Evolutionary conservation across 805 yeast genomes (phyloP).

Genomic region (Pichia kluyveri): DNA sequence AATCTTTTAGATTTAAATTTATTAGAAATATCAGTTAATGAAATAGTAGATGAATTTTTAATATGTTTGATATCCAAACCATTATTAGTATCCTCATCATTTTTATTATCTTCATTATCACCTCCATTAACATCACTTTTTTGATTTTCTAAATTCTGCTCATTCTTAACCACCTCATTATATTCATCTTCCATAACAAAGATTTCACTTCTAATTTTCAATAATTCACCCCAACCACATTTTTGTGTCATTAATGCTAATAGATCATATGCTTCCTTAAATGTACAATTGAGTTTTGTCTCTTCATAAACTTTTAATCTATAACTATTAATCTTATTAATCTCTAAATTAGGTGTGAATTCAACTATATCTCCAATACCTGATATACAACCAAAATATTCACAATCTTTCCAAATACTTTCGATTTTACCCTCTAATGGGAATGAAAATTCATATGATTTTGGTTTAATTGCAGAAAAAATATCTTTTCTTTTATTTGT

Average conservation of each 20-base stretch:
- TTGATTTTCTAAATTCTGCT: conserved; percentile 9
- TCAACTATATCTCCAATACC: conserved; percentile 27
- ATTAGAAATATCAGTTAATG: conserved; percentile 10
- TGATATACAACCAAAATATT: conserved; percentile 23
- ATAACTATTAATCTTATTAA: conserved; percentile 37
- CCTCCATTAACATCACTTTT: not conserved
- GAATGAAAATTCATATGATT: conserved; percentile 36
- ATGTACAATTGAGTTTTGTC: conserved; percentile 42
- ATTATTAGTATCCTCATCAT: not conserved
- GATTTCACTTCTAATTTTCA: conserved; percentile 55
- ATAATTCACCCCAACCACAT: conserved; percentile 77
- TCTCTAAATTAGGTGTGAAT: conserved; percentile 24
- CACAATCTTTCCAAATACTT: conserved; percentile 37
- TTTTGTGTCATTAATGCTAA: conserved; percentile 57
- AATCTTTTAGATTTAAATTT: conserved; percentile 38
- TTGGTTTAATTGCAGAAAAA: conserved; percentile 34
- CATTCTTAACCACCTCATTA: conserved; percentile 16
- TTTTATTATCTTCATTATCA: not conserved
- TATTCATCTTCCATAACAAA: conserved; percentile 80
- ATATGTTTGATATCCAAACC: conserved; percentile 2
- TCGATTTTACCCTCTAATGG: conserved; percentile 47
- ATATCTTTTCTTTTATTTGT: conserved; percentile 37
- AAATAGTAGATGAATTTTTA: not conserved
- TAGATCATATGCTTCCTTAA: conserved; percentile 55
- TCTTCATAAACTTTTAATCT: conserved; percentile 42